A percentile compares a stretch with the other conserved stretches of the same genome.
Evolutionary conservation across 208 protist species (phyloP).

Genomic region (Trypanosoma scelopori): DNA sequence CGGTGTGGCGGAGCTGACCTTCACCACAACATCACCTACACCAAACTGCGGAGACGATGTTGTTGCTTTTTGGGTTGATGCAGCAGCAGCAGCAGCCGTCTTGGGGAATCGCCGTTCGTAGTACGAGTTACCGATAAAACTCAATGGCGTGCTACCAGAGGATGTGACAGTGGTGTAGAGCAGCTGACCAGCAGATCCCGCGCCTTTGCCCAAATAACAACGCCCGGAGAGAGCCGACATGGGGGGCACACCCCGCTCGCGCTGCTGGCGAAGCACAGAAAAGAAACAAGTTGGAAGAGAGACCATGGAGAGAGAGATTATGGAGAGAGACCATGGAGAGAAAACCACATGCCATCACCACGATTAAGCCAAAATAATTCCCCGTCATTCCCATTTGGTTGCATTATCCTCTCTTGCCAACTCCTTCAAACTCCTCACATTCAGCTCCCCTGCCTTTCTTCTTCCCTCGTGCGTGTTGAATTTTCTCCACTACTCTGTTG

Average conservation of each 20-base stretch:
- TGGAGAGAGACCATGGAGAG: too few relatives aligned
- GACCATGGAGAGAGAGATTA: too few relatives aligned
- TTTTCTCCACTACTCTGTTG: not conserved
- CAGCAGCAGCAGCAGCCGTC: not conserved
- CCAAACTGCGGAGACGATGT: slow-evolving; percentile 13
- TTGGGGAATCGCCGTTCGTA: slow-evolving; percentile 60
- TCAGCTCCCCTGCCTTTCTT: not conserved
- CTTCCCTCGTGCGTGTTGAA: not conserved
- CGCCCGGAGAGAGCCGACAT: slow-evolving; percentile 16
- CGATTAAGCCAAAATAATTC: not conserved
- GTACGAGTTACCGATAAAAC: slow-evolving; percentile 69
- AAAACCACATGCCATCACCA: too few relatives aligned
- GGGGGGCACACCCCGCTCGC: not conserved
- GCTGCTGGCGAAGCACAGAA: slow-evolving; percentile 1
- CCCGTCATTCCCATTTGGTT: not conserved
- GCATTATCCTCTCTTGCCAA: not conserved
- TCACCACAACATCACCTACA: slow-evolving; percentile 27
- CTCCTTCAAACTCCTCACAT: too few relatives aligned
- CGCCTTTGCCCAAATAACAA: slow-evolving; percentile 24
- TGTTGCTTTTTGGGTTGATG: not conserved
- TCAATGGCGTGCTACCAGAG: slow-evolving; percentile 29
- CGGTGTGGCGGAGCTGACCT: slow-evolving; percentile 43
- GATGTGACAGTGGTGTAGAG: slow-evolving; percentile 4
- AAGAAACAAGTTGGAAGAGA: slow-evolving; percentile 24
- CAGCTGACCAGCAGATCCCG: slow-evolving; percentile 1